phyloP scores from a whole-genome alignment of 169 alveolate species.

The Babesia microti region DNA sequence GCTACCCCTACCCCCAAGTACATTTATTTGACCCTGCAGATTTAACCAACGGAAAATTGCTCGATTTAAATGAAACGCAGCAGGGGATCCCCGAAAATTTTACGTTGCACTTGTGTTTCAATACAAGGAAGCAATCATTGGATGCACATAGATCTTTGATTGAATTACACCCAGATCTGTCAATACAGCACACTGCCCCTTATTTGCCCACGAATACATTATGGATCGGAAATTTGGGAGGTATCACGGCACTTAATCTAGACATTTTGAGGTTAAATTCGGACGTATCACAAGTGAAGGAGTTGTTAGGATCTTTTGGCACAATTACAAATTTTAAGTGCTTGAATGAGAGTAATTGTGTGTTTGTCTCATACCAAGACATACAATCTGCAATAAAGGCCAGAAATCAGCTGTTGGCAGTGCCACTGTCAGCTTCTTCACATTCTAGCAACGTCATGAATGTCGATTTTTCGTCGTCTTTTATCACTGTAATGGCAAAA shows the following conservation, averaged over 20 bases:
- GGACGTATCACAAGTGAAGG: slow-evolving; percentile 19
- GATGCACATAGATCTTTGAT: too few relatives aligned
- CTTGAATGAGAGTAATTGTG: slow-evolving; percentile 16
- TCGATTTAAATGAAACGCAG: too few relatives aligned
- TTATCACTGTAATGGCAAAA: too few relatives aligned
- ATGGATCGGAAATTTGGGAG: slow-evolving; percentile 43
- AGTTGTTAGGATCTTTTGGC: slow-evolving; percentile 20
- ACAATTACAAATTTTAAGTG: slow-evolving; percentile 9
- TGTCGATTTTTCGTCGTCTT: too few relatives aligned
- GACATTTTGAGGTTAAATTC: slow-evolving; percentile 31
- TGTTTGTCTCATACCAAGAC: slow-evolving; percentile 22
- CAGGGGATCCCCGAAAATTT: too few relatives aligned
- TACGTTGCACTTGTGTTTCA: too few relatives aligned
- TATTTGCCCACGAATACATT: slow-evolving; percentile 11
- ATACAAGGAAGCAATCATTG: too few relatives aligned
- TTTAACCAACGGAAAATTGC: too few relatives aligned
- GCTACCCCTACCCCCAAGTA: too few relatives aligned
- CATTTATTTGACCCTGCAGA: too few relatives aligned
- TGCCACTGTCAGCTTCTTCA: not conserved
- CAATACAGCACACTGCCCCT: slow-evolving; percentile 21
- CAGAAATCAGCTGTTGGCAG: slow-evolving; percentile 1
- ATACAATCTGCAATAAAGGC: slow-evolving; percentile 12
- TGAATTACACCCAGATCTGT: not conserved
- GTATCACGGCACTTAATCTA: too few relatives aligned
- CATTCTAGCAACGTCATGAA: not conserved